Evolutionary conservation across 805 yeast species (phyloP).

Genomic region (Debaryomyces maramus): DNA sequence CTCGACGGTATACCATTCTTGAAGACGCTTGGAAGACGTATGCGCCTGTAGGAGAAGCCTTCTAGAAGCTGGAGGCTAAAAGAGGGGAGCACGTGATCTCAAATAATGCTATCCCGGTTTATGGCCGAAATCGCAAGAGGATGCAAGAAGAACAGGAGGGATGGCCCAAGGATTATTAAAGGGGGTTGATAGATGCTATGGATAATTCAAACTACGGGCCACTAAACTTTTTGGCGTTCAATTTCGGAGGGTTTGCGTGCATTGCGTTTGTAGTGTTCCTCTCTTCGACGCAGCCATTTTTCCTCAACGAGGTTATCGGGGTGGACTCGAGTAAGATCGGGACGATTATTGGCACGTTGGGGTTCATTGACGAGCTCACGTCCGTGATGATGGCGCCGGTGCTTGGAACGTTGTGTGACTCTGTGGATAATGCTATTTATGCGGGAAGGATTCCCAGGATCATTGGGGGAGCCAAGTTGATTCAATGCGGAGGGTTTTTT

Average conservation of each 20-base stretch:
- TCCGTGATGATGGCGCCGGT: slow-evolving; percentile 57
- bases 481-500: slow-evolving; percentile 50
- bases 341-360: slow-evolving; percentile 32
- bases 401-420: slow-evolving; percentile 63
- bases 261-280: slow-evolving; percentile 40
- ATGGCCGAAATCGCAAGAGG: no score
- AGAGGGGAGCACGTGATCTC: no score
- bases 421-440: slow-evolving; percentile 30
- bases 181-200: no score
- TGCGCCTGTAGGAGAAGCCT: no score
- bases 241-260: slow-evolving; percentile 37
- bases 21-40: no score
- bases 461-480: slow-evolving; percentile 52
- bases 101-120: no score
- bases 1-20: no score
- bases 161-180: no score
- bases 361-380: slow-evolving; percentile 59
- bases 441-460: neutral
- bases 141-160: no score
- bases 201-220: slow-evolving; percentile 1
- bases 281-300: slow-evolving; percentile 43
- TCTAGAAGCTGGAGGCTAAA: no score
- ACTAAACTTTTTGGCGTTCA: slow-evolving; percentile 32
- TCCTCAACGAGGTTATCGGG: slow-evolving; percentile 31
- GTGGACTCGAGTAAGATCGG: slow-evolving; percentile 31